Conservation (phyloP, 331 rosid species). For the Rosa hybrid region DNA sequence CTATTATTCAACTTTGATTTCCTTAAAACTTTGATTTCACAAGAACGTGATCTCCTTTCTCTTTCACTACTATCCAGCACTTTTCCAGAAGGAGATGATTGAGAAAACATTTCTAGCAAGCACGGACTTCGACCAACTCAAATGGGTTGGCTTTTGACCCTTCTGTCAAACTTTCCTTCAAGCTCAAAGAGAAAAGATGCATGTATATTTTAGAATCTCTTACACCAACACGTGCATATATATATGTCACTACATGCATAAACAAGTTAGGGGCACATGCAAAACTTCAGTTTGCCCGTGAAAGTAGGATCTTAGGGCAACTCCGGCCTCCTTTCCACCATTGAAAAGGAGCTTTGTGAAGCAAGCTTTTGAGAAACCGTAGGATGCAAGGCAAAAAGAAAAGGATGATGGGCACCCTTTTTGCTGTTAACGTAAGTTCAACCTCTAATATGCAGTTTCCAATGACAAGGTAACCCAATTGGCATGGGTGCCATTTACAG, state of each 20-base stretch:
- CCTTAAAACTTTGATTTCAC: neutral
- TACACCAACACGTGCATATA: neutral
- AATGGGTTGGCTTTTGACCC: neutral
- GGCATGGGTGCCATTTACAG: no score
- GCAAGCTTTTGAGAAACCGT: neutral
- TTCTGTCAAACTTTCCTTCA: neutral
- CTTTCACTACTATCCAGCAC: neutral
- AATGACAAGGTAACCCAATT: no score
- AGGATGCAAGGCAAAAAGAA: neutral
- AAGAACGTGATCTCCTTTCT: neutral
- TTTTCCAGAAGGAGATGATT: neutral
- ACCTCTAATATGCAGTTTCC: neutral
- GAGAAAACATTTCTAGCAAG: neutral
- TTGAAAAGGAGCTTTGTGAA: neutral
- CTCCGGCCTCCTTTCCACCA: neutral
- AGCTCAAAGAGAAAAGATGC: neutral
- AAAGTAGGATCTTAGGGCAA: slow-evolving; percentile 8
- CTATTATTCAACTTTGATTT: neutral
- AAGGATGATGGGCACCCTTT: neutral
- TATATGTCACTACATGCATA: neutral
- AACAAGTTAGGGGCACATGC: slow-evolving; percentile 3
- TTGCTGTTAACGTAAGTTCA: neutral
- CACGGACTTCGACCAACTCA: neutral
- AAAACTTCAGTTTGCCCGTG: neutral
- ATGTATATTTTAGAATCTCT: neutral